Conservation (phyloP, 225 moss, liverwort and hornwort genomes). For the Ulota crispa region DNA sequence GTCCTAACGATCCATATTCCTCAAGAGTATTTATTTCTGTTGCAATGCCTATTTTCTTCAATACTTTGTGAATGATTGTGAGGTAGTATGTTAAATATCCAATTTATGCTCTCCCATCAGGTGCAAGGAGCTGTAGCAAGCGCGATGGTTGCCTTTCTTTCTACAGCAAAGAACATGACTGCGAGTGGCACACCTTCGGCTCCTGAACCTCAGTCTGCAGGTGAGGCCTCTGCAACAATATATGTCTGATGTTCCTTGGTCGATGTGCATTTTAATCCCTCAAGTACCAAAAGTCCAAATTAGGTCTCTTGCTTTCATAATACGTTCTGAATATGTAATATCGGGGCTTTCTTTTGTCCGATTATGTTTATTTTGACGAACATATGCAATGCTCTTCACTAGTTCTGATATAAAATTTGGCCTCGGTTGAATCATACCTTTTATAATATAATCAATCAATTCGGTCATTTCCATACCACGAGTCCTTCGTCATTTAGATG, state of each 20-base stretch:
- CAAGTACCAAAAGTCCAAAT: not conserved
- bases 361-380: not conserved
- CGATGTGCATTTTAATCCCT: not conserved
- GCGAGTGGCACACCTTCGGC: constrained; percentile 26
- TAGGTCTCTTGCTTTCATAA: not conserved
- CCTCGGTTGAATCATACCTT: not conserved
- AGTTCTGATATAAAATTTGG: not conserved
- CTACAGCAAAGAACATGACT: constrained; percentile 53
- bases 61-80: not conserved
- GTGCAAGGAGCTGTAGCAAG: constrained; percentile 66
- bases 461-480: not conserved
- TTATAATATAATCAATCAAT: not conserved
- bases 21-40: too few relatives aligned
- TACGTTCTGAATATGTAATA: not conserved
- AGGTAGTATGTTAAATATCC: not conserved
- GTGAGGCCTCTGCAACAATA: constrained; percentile 12
- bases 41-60: not conserved
- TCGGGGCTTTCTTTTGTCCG: not conserved
- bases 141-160: constrained; percentile 66
- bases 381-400: not conserved
- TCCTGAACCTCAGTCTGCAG: constrained; percentile 33
- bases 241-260: not conserved
- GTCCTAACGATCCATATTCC: not conserved
- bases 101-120: constrained; percentile 33
- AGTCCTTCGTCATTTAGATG: not conserved